phyloP scores from a whole-genome alignment of 192 early-diverging fungal species.

The Backusella sp. region DNA sequence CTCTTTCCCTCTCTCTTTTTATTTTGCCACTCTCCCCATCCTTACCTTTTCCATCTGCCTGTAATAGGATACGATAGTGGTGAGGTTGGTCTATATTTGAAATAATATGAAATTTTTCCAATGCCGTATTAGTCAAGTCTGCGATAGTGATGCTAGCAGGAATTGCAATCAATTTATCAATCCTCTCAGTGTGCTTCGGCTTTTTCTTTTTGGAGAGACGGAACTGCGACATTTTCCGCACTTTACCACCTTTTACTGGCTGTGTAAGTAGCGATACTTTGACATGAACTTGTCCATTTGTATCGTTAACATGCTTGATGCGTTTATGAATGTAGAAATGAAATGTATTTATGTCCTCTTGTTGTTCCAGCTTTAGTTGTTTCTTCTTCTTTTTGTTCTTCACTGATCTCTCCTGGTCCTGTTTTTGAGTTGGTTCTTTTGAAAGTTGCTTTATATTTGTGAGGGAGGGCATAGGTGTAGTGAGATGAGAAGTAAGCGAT shows the following conservation, averaged over 20 bases:
- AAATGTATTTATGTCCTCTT: constrained; percentile 11
- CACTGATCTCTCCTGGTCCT: background rate
- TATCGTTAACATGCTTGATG: constrained; percentile 33
- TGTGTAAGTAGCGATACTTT: constrained; percentile 17
- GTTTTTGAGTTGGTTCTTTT: background rate
- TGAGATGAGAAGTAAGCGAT: constrained; percentile 41
- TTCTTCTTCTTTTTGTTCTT: constrained; percentile 8
- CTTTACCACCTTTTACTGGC: background rate
- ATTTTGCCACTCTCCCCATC: background rate
- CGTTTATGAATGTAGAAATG: constrained; percentile 48
- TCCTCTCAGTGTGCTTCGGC: constrained; percentile 20
- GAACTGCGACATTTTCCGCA: constrained; percentile 3
- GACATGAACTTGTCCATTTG: constrained; percentile 19
- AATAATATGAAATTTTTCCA: constrained; percentile 46
- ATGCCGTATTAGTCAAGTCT: constrained; percentile 38
- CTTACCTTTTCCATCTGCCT: constrained; percentile 11
- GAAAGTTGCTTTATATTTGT: constrained; percentile 27
- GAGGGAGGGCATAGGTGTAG: constrained; percentile 45
- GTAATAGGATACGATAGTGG: constrained; percentile 7
- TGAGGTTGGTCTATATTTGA: constrained; percentile 41
- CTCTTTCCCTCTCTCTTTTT: background rate
- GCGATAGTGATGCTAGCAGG: constrained; percentile 36
- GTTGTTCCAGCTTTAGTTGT: constrained; percentile 10
- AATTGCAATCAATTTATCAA: constrained; percentile 40
- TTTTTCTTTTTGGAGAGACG: constrained; percentile 10